Percentiles rank a stretch among this genome's conserved stretches.
These are phyloP conservation scores for Globisporangium heterothallicum DNA, from an alignment of 352 stramenopile species.

Conservation along the genomic window DNA sequence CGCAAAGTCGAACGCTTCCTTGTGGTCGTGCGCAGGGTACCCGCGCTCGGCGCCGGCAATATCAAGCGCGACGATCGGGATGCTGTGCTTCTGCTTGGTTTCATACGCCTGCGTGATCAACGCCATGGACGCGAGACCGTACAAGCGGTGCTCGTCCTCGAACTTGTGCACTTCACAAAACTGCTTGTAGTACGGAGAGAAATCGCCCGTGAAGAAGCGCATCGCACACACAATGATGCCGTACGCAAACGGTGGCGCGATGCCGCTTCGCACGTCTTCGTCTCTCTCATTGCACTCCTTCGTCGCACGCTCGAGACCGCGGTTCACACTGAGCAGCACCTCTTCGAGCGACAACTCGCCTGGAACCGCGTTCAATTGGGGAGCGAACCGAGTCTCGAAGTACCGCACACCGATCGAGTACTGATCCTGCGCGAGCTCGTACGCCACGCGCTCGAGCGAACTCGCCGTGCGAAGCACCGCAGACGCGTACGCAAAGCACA, in stretches of 20 bases:
- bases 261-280: constrained; percentile 34
- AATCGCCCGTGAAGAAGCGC: constrained; percentile 79
- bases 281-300: constrained; percentile 62
- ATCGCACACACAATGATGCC: constrained; percentile 89
- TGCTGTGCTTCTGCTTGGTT: constrained; percentile 52
- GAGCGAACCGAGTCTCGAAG: constrained; percentile 84
- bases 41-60: constrained; percentile 78
- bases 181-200: constrained; percentile 79
- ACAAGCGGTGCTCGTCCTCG: constrained; percentile 69
- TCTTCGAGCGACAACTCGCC: constrained; percentile 63
- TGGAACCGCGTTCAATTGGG: constrained; percentile 68
- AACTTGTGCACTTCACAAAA: constrained; percentile 78
- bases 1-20: constrained; percentile 78
- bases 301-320: constrained; percentile 52
- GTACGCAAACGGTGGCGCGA: constrained; percentile 68
- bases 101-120: constrained; percentile 76
- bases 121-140: constrained; percentile 77
- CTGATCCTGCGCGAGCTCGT: constrained; percentile 81
- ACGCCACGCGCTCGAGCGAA: constrained; percentile 79
- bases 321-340: constrained; percentile 63
- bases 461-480: constrained; percentile 52
- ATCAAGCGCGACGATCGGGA: constrained; percentile 85
- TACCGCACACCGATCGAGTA: constrained; percentile 76
- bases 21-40: constrained; percentile 75
- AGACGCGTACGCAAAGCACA: constrained; percentile 74